These are phyloP conservation scores for Picea sitchensis DNA, from an alignment of 75 land plant genomes.

Conservation along the genomic window DNA sequence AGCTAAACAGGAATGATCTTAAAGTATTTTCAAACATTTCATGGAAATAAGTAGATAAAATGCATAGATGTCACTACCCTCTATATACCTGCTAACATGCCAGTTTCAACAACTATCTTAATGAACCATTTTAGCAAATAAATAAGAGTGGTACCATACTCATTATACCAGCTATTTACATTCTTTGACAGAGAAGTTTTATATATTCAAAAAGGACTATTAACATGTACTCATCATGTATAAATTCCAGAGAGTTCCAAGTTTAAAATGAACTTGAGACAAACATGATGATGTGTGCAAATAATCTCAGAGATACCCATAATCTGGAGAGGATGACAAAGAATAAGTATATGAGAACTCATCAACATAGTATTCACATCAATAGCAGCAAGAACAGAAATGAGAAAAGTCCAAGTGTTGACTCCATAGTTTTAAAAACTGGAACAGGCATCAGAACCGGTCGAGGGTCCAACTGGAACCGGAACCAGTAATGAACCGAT, in stretches of 20 bases:
- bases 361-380: neutral
- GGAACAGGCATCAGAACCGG: too few species aligned
- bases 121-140: neutral
- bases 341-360: neutral
- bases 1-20: slow-evolving; percentile 4
- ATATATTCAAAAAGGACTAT: neutral
- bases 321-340: neutral
- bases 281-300: too few species aligned
- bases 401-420: neutral
- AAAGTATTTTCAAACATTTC: neutral
- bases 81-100: neutral
- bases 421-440: neutral
- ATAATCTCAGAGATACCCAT: too few species aligned
- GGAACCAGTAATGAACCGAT: too few species aligned
- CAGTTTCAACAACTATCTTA: neutral
- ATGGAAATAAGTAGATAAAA: neutral
- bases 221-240: neutral
- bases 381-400: neutral
- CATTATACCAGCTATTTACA: neutral
- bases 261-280: too few species aligned
- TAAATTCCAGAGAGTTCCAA: too few species aligned
- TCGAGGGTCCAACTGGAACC: too few species aligned
- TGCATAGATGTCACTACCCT: neutral
- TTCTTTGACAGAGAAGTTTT: neutral
- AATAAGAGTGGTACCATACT: neutral